Evolutionary conservation across 192 early-diverging fungal species (phyloP).

Genomic region (Haplosporangium gracile): DNA sequence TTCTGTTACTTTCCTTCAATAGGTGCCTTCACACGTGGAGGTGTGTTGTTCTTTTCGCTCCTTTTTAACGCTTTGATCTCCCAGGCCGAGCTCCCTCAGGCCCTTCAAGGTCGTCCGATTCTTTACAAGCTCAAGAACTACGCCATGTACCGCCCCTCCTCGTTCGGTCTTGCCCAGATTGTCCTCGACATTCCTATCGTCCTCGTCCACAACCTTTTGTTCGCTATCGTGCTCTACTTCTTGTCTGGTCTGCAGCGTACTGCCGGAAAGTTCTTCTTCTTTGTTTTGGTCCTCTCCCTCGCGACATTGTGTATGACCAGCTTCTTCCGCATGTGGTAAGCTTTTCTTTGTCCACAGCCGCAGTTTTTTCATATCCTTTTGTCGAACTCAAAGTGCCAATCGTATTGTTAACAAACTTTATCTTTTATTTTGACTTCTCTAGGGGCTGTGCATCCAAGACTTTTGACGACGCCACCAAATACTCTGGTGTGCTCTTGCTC

Average conservation of each 20-base stretch:
- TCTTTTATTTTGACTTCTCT: not conserved
- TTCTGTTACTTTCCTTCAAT: not conserved
- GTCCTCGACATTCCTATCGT: conserved; percentile 63
- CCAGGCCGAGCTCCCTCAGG: conserved; percentile 73
- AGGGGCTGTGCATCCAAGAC: conserved; percentile 60
- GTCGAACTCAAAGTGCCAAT: not conserved
- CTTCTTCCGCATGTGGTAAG: conserved; percentile 62
- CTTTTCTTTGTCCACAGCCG: not conserved
- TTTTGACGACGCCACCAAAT: conserved; percentile 63
- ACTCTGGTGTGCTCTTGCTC: conserved; percentile 65
- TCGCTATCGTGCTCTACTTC: conserved; percentile 67
- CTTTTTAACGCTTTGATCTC: conserved; percentile 64
- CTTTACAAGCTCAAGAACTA: conserved; percentile 82
- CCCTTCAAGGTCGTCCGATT: conserved; percentile 76
- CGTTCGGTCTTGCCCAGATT: conserved; percentile 66
- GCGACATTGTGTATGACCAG: conserved; percentile 64
- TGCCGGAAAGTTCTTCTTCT: conserved; percentile 69
- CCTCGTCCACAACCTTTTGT: conserved; percentile 62
- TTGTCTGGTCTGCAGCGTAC: conserved; percentile 65
- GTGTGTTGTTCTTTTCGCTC: conserved; percentile 75
- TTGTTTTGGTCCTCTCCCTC: conserved; percentile 64
- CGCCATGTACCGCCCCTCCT: conserved; percentile 71
- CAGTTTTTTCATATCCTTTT: not conserved
- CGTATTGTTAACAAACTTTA: not conserved
- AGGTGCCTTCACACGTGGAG: conserved; percentile 84